phyloP scores from a whole-genome alignment of 169 alveolate genomes.

The Plasmodium relictum region DNA sequence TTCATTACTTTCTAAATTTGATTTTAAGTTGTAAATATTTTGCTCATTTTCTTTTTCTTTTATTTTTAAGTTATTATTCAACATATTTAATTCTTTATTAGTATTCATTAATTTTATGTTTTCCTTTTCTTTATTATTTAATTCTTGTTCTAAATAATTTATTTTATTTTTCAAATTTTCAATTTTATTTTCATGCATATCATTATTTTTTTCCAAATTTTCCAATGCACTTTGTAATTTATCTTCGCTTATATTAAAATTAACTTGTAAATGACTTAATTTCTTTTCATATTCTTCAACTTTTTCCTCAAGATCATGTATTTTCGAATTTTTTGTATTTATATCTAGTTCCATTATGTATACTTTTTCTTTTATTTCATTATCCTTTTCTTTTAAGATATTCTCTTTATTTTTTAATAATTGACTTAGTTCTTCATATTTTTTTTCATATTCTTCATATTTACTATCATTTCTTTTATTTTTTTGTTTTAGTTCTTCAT shows the following conservation, averaged over 20 bases:
- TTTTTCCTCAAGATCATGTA: slow-evolving; percentile 12
- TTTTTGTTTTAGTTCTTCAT: not conserved
- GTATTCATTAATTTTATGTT: not conserved
- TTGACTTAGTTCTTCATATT: not conserved
- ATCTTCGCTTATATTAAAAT: slow-evolving; percentile 19
- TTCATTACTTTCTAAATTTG: slow-evolving; percentile 34
- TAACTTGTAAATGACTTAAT: slow-evolving; percentile 3
- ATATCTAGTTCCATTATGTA: slow-evolving; percentile 2
- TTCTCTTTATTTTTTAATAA: slow-evolving; percentile 15
- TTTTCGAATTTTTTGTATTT: not conserved
- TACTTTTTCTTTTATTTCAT: slow-evolving; percentile 39
- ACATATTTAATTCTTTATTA: slow-evolving; percentile 29
- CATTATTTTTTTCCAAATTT: slow-evolving; percentile 4
- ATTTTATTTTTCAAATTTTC: slow-evolving; percentile 21
- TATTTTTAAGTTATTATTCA: slow-evolving; percentile 17
- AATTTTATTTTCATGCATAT: not conserved
- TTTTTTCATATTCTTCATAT: slow-evolving; percentile 23
- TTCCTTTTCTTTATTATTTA: slow-evolving; percentile 20
- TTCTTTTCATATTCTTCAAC: slow-evolving; percentile 24
- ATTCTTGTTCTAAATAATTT: not conserved
- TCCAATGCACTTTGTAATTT: not conserved
- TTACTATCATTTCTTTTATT: not conserved
- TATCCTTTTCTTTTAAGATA: slow-evolving; percentile 10
- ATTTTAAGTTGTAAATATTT: slow-evolving; percentile 31
- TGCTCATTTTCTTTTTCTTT: slow-evolving; percentile 62